Conservation (phyloP, 495 filamentous ascomycete genomes). For the Neurospora cerealis region DNA sequence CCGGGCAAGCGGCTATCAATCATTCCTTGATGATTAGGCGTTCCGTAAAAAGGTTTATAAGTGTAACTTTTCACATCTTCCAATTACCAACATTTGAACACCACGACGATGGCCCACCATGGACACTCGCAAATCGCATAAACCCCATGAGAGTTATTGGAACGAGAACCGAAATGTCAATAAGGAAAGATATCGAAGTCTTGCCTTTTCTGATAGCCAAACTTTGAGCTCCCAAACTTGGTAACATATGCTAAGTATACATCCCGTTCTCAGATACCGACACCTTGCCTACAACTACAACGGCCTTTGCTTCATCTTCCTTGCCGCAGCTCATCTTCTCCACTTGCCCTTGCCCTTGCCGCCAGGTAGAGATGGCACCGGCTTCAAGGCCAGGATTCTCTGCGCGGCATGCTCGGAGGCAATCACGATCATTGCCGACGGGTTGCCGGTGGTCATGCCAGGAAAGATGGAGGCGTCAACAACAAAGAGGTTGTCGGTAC, state of each 20-base stretch:
- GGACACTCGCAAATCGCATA: background rate
- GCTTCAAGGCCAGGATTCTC: conserved; percentile 14
- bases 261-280: background rate
- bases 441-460: conserved; percentile 51
- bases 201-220: background rate
- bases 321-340: background rate
- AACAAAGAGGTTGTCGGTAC: conserved; percentile 59
- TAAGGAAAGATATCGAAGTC: background rate
- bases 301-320: background rate
- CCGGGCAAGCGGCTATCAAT: conserved; percentile 11
- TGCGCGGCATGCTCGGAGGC: conserved; percentile 46
- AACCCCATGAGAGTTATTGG: background rate
- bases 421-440: conserved; percentile 48
- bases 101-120: background rate
- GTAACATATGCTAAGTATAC: background rate
- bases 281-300: background rate
- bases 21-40: background rate
- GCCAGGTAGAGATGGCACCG: background rate
- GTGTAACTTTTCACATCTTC: fast-evolving
- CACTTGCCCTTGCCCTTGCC: background rate
- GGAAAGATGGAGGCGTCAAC: conserved; percentile 58
- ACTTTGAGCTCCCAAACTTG: background rate
- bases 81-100: background rate
- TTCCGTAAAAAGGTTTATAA: background rate
- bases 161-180: background rate